Percentiles rank a stretch among this genome's conserved stretches.
These are phyloP conservation scores for Puccinia novopanici DNA, from an alignment of 1,284 basidiomycete species.

Conservation along the genomic window DNA sequence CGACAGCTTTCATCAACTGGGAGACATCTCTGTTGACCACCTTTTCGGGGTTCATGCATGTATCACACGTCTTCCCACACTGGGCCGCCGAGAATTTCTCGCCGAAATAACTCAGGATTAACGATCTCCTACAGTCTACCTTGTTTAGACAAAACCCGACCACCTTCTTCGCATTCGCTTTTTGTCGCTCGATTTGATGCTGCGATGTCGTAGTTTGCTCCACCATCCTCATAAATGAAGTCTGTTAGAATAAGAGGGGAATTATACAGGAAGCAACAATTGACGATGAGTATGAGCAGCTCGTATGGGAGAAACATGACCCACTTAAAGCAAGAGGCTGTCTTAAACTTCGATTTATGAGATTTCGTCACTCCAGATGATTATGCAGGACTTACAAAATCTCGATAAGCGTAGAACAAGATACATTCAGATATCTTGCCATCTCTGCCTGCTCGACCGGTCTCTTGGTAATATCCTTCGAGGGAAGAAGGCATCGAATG, in stretches of 20 bases:
- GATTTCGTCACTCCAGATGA: neutral
- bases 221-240: conserved; percentile 62
- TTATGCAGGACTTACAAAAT: conserved; percentile 31
- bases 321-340: no score
- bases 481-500: conserved; percentile 68
- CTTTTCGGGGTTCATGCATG: conserved; percentile 66
- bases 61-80: conserved; percentile 74
- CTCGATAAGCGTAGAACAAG: conserved; percentile 57
- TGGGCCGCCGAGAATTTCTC: conserved; percentile 67
- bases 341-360: neutral
- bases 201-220: conserved; percentile 62
- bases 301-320: no score
- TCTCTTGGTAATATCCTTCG: conserved; percentile 71
- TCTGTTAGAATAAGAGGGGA: no score
- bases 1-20: conserved; percentile 63
- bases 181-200: conserved; percentile 67
- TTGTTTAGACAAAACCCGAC: conserved; percentile 77
- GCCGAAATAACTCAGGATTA: conserved; percentile 73
- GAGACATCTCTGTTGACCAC: conserved; percentile 65
- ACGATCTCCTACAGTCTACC: conserved; percentile 80
- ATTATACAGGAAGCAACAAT: no score
- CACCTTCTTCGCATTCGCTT: conserved; percentile 66
- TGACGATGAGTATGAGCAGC: no score
- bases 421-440: conserved; percentile 69
- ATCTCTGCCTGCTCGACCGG: conserved; percentile 78